Conservation (phyloP, 345 rosid species). For the Cardamine chenopodiifolia region DNA sequence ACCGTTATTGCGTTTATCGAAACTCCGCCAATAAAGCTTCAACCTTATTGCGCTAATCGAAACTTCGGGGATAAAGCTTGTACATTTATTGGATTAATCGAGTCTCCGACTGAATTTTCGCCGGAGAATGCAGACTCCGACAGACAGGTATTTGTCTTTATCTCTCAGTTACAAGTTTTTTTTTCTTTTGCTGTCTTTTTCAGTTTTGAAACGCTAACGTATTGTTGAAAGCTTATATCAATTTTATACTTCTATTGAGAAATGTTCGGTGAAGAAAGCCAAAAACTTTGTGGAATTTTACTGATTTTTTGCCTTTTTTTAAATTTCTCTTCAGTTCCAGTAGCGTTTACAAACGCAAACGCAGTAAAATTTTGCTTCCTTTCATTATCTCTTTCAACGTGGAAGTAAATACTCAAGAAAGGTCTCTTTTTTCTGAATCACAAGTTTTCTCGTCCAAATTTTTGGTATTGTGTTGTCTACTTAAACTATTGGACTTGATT, state of each 20-base stretch:
- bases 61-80: neutral
- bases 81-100: neutral
- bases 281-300: neutral
- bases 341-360: too few species aligned
- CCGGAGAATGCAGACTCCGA: conserved; percentile 34
- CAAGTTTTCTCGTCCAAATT: neutral
- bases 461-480: neutral
- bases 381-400: conserved; percentile 11
- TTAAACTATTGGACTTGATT: neutral
- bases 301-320: neutral
- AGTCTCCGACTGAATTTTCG: conserved; percentile 22
- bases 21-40: neutral
- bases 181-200: conserved; percentile 1
- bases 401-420: neutral
- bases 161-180: neutral
- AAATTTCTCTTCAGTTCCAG: neutral
- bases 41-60: neutral
- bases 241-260: neutral
- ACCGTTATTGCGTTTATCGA: neutral
- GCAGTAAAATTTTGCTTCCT: conserved; percentile 25
- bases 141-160: conserved; percentile 27
- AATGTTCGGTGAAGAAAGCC: conserved; percentile 30
- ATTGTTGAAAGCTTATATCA: neutral
- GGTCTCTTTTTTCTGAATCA: neutral
- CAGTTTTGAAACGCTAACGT: conserved; percentile 14